Evolutionary conservation across 768 basidiomycete species (phyloP), one percentile per base, ranked within the genome.

Genomic region (Russula earlei): DNA sequence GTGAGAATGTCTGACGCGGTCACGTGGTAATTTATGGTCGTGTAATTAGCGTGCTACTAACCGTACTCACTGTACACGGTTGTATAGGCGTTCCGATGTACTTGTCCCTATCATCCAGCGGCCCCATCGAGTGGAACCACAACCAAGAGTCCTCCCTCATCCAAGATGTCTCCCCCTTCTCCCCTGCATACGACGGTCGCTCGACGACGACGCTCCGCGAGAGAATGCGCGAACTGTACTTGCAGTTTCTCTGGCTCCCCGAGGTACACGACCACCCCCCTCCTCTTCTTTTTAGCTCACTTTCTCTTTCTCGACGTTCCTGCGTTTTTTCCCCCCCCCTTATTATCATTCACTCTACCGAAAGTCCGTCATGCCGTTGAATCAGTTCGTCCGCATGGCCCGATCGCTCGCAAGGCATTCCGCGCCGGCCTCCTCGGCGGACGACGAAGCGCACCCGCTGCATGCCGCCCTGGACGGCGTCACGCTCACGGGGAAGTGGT

Each of bases 401-500:
- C 71, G 69, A 61, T 81, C 81, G 63, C 75, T 86, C 65, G 74
- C 83, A 15, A 65, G 70, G 40, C 53, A 48, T 15, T 60, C 67
- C 12, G 46, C 71, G 37, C 69, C 69, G 2, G 42, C 71, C 4
- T 38, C 61, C 36, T 53, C 66, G 7, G n/a, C n/a, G n/a, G n/a
- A n/a, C n/a, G 67, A 38, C 5, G 57, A 54, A n/a, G 34, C 68
- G 2, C 83, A 84, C 55, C 80, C 83, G 0, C 71, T 87, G 2
- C 84, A 85, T 61, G 65, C 71, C 0, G 64, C 77, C 20, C 68
- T 91, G 19, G 79, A 80, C n/a, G 80, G 82, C 0, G 63, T 89
- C 9, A 73, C 90, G 24, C 75, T 84, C 38, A 83, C 83, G 0
- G 82, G 86, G 75, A 85, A 88, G 81, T 89, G 85, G 85, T 88